Conservation (phyloP, 768 basidiomycete genomes). For the Suillus ampliporus region DNA sequence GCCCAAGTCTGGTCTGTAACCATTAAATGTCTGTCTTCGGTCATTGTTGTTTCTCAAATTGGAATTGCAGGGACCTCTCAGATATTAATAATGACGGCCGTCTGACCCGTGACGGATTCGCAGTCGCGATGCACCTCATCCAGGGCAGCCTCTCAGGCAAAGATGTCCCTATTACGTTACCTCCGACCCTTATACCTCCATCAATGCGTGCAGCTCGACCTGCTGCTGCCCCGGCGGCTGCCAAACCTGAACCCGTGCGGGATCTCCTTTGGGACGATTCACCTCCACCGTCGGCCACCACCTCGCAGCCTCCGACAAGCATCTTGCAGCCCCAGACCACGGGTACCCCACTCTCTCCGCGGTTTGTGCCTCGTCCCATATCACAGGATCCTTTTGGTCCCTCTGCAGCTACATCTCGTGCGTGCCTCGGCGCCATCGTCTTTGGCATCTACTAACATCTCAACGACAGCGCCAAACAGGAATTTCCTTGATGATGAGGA, state of each 20-base stretch:
- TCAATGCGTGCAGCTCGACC: slow-evolving; percentile 64
- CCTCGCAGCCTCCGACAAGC: slow-evolving; percentile 37
- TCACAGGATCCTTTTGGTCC: slow-evolving; percentile 58
- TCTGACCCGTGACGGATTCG: slow-evolving; percentile 90
- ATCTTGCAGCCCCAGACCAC: slow-evolving; percentile 44
- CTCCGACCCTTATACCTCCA: slow-evolving; percentile 80
- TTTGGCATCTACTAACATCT: slow-evolving; percentile 16
- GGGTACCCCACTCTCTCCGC: slow-evolving; percentile 38
- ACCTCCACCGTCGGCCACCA: slow-evolving; percentile 46
- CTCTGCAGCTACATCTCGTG: slow-evolving; percentile 34
- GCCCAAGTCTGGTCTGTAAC: slow-evolving; percentile 86
- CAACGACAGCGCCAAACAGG: slow-evolving; percentile 30
- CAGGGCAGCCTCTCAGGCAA: slow-evolving; percentile 82
- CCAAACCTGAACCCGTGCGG: slow-evolving; percentile 47
- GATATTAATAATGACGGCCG: slow-evolving; percentile 89
- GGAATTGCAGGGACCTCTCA: slow-evolving; percentile 81
- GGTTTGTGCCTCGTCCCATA: slow-evolving; percentile 28
- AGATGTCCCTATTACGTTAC: slow-evolving; percentile 74
- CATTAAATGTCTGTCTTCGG: background rate
- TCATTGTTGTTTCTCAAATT: slow-evolving; percentile 12
- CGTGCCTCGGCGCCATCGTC: slow-evolving; percentile 10
- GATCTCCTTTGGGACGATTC: slow-evolving; percentile 63
- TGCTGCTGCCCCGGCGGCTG: slow-evolving; percentile 42
- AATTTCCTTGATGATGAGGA: slow-evolving; percentile 79
- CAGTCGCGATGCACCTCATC: slow-evolving; percentile 94